Evolutionary conservation across 495 filamentous ascomycete species (phyloP).

Genomic region (Sordaria brevicollis): DNA sequence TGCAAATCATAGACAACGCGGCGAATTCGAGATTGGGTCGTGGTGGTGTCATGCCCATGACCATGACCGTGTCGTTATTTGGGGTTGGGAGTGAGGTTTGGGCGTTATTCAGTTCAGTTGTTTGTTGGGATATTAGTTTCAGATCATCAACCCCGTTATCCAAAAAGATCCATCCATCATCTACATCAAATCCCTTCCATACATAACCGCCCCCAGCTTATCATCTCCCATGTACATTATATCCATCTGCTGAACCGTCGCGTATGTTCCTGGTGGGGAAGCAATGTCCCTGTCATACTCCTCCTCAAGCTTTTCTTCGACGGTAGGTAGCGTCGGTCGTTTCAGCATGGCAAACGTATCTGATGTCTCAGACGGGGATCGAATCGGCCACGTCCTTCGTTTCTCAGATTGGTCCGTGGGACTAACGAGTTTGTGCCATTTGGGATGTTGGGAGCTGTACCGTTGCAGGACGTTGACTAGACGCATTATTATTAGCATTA

Average conservation of each 20-base stretch:
- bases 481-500: background rate
- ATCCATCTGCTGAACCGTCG: background rate
- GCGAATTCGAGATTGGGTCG: no score
- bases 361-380: no score
- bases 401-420: background rate
- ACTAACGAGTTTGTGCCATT: background rate
- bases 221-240: background rate
- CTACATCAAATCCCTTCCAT: background rate
- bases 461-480: background rate
- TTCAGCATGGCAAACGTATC: no score
- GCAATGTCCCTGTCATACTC: background rate
- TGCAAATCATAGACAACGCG: no score
- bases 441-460: background rate
- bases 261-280: background rate
- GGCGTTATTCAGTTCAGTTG: no score
- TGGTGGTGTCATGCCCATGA: no score
- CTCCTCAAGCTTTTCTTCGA: background rate
- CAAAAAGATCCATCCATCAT: background rate
- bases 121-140: no score
- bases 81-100: no score
- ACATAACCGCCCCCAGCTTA: background rate
- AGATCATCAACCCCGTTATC: no score
- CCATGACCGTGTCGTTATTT: no score
- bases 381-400: background rate
- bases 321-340: background rate